Evolutionary conservation across 176 grass and related monocot genomes (phyloP), one percentile per base, ranked within the genome.

Genomic region (Zea luxurians): DNA sequence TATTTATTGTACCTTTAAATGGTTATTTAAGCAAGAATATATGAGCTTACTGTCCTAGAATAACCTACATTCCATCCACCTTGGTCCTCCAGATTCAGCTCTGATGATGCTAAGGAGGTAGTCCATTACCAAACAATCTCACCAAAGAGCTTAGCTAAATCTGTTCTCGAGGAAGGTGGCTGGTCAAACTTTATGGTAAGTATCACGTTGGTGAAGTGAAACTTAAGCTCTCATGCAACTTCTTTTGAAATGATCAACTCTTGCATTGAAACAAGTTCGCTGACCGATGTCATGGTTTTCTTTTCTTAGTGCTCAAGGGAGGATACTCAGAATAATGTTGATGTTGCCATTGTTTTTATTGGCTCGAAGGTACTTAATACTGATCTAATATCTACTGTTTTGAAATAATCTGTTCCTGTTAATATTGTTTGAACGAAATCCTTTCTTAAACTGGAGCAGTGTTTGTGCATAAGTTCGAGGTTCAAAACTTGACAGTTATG

Each of bases 161-260:
- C 67, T 68, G 86, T 98, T 81, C 78, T 98, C 79, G 72, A 90
- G 21, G 89, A 98, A 83, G 96, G 89, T 84, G 96, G 92, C 60
- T 98, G 89, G 92, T 98, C 92, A 78, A 86, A 90, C 36, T 68
- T 98, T 54, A 83, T 94, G 68, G 96, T 98, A 70, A 92, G 89
- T 87, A 64, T 42, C 27, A 20, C 40, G 71, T 77, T 85, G 47
- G 62, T 54, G 42, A 63, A 13, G 61, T 76, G 42, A n/a, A n/a
- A n/a, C n/a, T n/a, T n/a, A n/a, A n/a, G n/a, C 4, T 84, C 46
- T 72, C 45, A 41, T 62, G 9, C 45, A 64, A 62, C n/a, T 71
- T 42, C 9, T 66, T 70, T 71, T 65, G 17, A 5, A 76, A 27
- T 7, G 47, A n/a, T 13, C 16, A 47, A 36, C 46, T 57, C n/a